A percentile compares a stretch with the other conserved stretches of the same genome.
These are phyloP conservation scores for Lobosporangium transversale DNA, from an alignment of 192 early-diverging fungal genomes.

Conservation along the genomic window DNA sequence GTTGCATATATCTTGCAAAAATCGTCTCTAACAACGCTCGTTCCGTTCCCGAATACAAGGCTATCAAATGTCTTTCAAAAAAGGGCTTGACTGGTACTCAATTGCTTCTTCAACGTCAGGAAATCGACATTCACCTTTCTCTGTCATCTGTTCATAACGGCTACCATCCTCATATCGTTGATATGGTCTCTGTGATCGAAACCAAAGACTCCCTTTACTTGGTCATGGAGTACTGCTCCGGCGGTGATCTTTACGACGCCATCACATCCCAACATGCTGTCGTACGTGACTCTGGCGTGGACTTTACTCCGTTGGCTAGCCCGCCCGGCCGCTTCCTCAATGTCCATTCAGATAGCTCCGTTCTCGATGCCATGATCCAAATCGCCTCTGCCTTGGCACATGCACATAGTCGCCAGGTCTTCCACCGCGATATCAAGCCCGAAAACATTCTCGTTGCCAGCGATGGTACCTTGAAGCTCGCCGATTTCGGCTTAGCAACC, in stretches of 20 bases:
- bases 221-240: constrained; percentile 94
- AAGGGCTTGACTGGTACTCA: constrained; percentile 54
- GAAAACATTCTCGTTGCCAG: constrained; percentile 77
- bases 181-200: constrained; percentile 91
- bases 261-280: constrained; percentile 80
- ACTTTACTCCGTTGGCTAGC: constrained; percentile 13
- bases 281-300: constrained; percentile 58
- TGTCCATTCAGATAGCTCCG: constrained; percentile 47
- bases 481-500: constrained; percentile 95
- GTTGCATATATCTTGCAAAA: constrained; percentile 75
- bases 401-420: constrained; percentile 63
- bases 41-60: constrained; percentile 57
- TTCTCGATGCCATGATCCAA: constrained; percentile 77
- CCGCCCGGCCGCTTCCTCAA: constrained; percentile 17
- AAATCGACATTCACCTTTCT: constrained; percentile 67
- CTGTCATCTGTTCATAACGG: constrained; percentile 50
- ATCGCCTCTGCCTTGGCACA: constrained; percentile 64
- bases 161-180: constrained; percentile 84
- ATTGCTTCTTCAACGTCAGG: constrained; percentile 62
- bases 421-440: constrained; percentile 93
- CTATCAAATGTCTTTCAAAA: constrained; percentile 70
- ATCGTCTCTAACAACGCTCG: constrained; percentile 16
- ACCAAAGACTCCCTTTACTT: constrained; percentile 87
- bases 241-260: constrained; percentile 96
- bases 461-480: constrained; percentile 79